Base-by-base conservation (phyloP, 2,329 filamentous ascomycete species). In the Aspergillus ochraceus region DNA sequence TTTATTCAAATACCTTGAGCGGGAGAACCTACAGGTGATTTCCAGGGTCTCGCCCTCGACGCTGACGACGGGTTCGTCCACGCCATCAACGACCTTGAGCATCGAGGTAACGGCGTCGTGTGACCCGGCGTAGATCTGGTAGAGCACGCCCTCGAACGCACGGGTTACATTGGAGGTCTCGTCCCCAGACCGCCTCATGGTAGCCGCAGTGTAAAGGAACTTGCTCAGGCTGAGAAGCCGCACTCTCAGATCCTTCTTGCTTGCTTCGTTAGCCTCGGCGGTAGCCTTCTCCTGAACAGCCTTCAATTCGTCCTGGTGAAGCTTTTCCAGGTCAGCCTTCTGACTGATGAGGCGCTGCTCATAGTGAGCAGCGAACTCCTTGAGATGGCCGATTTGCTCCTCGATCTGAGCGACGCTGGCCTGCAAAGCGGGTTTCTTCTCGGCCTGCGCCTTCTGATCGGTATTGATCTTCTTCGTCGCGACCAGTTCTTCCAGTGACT, bases 101-200 rank as follows among this genome's bases (percentile, higher is more conserved):
- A 86, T 84, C 2, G 84, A 82, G 30, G 78, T 77, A 12, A 89
- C 84, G 32, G 86, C 85, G 64, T 81, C 78, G 49, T 81, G 76
- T 60, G 86, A 85, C 46, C 86, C 86, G 63, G 85, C 86, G 65
- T 89, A 89, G 32, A 88, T 84, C 66, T 86, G 79, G 60, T 86
- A 79, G 58, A 89, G 74, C 11, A 84, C 85, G 60, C 85, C 86
- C 74, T 89, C 86, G 62, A 88, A 88, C 17, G 85, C 86, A 69
- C 81, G 84, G 65, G 79, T 84, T 67, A 88, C 84, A 17, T 81
- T 79, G 3, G 82, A 81, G 56, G 83, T 80, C 53, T 84, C 82
- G 61, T 88, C 85, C 54, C 85, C 84, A 46, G 80, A 76, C 59
- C 83, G 83, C 64, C 86, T 81, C 74, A 85, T 83, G 53, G 83